These are phyloP conservation scores for Omphalotus guepiniiformis DNA, from an alignment of 768 basidiomycete species.

Conservation along the genomic window DNA sequence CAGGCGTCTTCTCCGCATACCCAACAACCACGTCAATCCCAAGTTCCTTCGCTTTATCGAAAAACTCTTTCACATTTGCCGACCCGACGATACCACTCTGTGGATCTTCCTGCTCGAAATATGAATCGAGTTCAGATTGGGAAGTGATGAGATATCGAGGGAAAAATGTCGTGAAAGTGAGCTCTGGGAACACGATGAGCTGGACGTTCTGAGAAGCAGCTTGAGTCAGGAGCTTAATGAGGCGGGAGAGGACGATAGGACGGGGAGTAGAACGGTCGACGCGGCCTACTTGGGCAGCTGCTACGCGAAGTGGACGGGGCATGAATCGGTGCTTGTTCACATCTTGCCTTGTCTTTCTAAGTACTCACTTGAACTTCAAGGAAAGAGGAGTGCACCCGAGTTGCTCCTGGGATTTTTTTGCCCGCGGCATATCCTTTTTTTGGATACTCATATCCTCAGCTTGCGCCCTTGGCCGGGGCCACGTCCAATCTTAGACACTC, in stretches of 20 bases:
- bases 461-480: no score
- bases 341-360: no score
- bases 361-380: no score
- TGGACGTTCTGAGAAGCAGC: neutral
- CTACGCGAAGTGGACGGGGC: neutral
- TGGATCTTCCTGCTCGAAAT: neutral
- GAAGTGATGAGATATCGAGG: conserved; percentile 2
- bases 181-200: conserved; percentile 1
- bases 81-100: conserved; percentile 1
- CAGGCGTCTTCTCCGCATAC: conserved; percentile 4
- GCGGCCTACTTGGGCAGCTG: conserved; percentile 4
- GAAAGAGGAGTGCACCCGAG: no score
- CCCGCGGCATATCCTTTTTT: no score
- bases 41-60: conserved; percentile 1
- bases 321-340: neutral
- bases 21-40: conserved; percentile 1
- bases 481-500: no score
- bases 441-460: no score
- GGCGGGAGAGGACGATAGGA: neutral
- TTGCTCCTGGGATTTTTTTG: no score
- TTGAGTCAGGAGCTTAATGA: neutral
- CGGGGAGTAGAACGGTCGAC: conserved; percentile 1
- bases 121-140: neutral
- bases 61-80: neutral
- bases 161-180: conserved; percentile 4